A percentile compares a stretch with the other conserved stretches of the same genome.
Evolutionary conservation across 2,329 filamentous ascomycete species (phyloP).

Genomic region (Rosellinia necatrix): DNA sequence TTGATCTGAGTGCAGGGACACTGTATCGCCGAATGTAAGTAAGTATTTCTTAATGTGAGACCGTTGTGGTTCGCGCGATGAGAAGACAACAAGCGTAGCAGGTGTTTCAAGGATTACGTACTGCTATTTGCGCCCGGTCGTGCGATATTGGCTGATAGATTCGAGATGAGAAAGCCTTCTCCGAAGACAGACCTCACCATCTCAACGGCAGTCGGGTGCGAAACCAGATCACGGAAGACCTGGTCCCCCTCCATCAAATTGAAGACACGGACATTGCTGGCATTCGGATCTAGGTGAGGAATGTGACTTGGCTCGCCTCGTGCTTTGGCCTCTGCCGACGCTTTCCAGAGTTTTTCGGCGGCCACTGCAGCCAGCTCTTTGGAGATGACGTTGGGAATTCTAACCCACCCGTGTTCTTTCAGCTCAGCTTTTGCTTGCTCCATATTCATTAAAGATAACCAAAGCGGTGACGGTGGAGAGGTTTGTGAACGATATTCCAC

Average conservation of each 20-base stretch:
- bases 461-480: no score
- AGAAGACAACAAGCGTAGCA: no score
- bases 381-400: conserved; percentile 5
- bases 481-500: no score
- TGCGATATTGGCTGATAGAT: conserved; percentile 45
- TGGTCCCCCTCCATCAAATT: conserved; percentile 27
- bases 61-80: no score
- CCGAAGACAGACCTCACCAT: conserved; percentile 14
- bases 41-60: no score
- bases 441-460: no score
- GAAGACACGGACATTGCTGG: conserved; percentile 27
- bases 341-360: conserved; percentile 1
- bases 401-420: conserved; percentile 11
- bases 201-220: conserved; percentile 22
- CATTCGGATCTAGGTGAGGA: conserved; percentile 23
- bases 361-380: not conserved
- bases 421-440: conserved; percentile 1
- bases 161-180: conserved; percentile 38
- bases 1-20: conserved; percentile 43
- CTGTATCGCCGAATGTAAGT: no score
- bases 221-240: conserved; percentile 27
- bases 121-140: conserved; percentile 37
- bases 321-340: not conserved
- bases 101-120: no score
- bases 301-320: not conserved